Evolutionary conservation across 208 protist species (phyloP).

Genomic region (Vickermania ingenoplastis): DNA sequence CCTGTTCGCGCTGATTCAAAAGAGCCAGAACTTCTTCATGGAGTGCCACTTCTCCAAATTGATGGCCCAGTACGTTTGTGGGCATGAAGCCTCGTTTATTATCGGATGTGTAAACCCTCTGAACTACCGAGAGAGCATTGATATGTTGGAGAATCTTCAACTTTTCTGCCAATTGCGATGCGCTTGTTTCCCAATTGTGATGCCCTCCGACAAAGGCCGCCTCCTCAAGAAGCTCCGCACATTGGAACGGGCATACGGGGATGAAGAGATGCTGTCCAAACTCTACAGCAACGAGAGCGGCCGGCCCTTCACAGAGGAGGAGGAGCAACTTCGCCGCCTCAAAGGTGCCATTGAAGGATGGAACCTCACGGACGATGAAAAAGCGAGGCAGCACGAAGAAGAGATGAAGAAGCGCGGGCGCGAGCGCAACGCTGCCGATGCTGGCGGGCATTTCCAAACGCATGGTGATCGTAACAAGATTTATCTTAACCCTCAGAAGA

Average conservation of each 20-base stretch:
- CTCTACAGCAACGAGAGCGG: conserved; percentile 43
- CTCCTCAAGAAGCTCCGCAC: conserved; percentile 50
- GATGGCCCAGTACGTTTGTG: conserved; percentile 81
- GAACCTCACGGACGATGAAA: conserved; percentile 5
- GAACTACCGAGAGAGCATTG: conserved; percentile 62
- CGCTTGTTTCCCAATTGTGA: conserved; percentile 43
- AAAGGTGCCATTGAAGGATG: conserved; percentile 33
- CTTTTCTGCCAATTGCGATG: conserved; percentile 59
- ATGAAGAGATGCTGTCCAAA: conserved; percentile 31
- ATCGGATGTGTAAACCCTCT: conserved; percentile 71
- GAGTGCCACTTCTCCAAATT: conserved; percentile 85
- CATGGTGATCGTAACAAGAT: conserved; percentile 70
- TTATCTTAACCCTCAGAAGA: conserved; percentile 73
- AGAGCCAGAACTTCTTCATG: conserved; percentile 87
- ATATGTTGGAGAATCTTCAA: conserved; percentile 83
- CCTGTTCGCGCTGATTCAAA: conserved; percentile 59
- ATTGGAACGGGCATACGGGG: conserved; percentile 50
- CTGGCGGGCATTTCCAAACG: conserved; percentile 22
- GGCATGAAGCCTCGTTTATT: conserved; percentile 80
- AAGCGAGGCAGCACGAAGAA: conserved; percentile 15
- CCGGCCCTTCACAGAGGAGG: conserved; percentile 75
- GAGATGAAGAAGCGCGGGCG: conserved; percentile 30
- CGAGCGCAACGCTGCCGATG: conserved; percentile 6
- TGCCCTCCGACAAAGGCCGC: conserved; percentile 63
- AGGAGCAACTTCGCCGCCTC: conserved; percentile 65